Conservation (phyloP, 2,329 filamentous ascomycete genomes). For the Trichoderma afroharzianum region DNA sequence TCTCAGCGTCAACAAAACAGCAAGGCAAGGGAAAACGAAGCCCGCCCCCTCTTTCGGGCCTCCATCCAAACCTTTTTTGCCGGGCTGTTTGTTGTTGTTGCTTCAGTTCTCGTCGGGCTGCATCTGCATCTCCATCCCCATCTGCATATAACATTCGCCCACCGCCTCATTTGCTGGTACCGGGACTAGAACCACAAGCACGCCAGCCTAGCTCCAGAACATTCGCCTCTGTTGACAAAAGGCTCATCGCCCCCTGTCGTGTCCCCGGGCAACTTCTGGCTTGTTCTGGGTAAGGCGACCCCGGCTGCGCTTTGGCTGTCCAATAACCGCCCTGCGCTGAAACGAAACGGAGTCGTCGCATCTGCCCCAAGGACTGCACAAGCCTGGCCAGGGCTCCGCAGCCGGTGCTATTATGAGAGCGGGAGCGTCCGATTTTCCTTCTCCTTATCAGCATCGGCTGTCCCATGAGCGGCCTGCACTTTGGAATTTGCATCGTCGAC, state of each 20-base stretch:
- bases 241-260: not conserved
- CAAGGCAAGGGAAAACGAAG: conserved; percentile 7
- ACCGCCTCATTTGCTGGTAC: conserved; percentile 2
- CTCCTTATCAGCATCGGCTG: conserved; percentile 22
- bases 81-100: not conserved
- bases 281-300: conserved; percentile 11
- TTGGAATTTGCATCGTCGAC: conserved; percentile 46
- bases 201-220: conserved; percentile 7
- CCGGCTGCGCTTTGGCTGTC: conserved; percentile 10
- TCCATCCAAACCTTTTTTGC: not conserved
- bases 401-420: conserved; percentile 19
- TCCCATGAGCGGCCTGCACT: conserved; percentile 47
- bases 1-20: conserved; percentile 1
- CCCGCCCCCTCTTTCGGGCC: not conserved
- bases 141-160: not conserved
- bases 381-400: conserved; percentile 10
- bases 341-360: conserved; percentile 17
- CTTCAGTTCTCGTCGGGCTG: not conserved
- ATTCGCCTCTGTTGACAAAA: not conserved
- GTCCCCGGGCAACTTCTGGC: not conserved
- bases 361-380: conserved; percentile 10
- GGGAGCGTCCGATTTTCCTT: conserved; percentile 22
- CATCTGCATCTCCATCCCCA: not conserved
- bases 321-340: conserved; percentile 17
- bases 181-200: not conserved